Conservation (phyloP, 306 rosid species). For the Sicyos baderoa region DNA sequence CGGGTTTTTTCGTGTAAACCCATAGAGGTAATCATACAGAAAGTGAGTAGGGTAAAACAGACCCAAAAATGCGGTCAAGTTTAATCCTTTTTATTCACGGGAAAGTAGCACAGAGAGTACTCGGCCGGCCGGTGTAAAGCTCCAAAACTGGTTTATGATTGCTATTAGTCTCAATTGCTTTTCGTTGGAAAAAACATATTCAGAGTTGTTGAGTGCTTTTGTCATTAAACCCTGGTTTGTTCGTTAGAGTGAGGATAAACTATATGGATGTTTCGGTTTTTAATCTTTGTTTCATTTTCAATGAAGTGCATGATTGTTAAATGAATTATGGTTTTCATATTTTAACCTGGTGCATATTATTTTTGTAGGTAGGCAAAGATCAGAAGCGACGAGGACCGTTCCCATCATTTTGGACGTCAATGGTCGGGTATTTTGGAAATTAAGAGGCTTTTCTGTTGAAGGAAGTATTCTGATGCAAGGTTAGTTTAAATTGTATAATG, state of each 20-base stretch:
- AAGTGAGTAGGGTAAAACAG: too few species aligned
- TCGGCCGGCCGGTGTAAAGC: too few species aligned
- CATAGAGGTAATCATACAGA: too few species aligned
- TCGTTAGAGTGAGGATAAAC: neutral
- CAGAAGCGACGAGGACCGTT: constrained; percentile 32
- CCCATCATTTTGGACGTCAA: constrained; percentile 32
- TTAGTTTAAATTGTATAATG: constrained; percentile 1
- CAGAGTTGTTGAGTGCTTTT: too few species aligned
- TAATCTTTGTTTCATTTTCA: neutral
- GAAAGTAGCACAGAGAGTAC: too few species aligned
- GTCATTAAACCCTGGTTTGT: too few species aligned
- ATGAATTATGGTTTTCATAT: neutral
- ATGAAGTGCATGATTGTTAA: constrained; percentile 11
- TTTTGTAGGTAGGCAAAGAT: constrained; percentile 23
- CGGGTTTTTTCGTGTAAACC: too few species aligned
- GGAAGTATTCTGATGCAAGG: constrained; percentile 37
- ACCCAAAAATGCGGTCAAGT: too few species aligned
- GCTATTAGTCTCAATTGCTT: too few species aligned
- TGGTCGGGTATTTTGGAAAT: constrained; percentile 36
- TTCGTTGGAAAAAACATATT: too few species aligned
- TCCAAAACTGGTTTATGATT: too few species aligned
- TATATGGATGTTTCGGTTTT: neutral
- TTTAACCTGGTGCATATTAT: neutral
- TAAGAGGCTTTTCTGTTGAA: constrained; percentile 27
- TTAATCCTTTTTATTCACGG: too few species aligned